Conservation (phyloP, 1,139 yeast genomes). For the Taphrina communis region DNA sequence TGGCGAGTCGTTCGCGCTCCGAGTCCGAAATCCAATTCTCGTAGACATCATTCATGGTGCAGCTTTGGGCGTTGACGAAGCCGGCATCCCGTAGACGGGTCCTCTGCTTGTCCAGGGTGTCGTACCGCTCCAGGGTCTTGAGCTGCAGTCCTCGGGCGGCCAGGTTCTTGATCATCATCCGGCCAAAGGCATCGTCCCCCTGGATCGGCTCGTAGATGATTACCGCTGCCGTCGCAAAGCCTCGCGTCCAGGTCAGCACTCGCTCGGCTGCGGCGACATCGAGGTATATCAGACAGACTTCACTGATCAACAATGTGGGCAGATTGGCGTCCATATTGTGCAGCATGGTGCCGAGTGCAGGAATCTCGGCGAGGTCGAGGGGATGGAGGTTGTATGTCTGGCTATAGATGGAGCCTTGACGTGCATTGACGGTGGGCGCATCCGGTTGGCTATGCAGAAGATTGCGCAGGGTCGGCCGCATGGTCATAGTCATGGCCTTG, state of each 20-base stretch:
- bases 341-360: background rate
- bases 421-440: slow-evolving; percentile 21
- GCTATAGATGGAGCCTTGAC: slow-evolving; percentile 29
- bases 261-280: slow-evolving; percentile 62
- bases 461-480: slow-evolving; percentile 35
- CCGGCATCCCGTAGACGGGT: slow-evolving; percentile 50
- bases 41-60: slow-evolving; percentile 66
- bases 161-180: slow-evolving; percentile 78
- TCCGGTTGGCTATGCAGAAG: slow-evolving; percentile 9
- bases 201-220: slow-evolving; percentile 83
- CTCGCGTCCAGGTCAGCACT: slow-evolving; percentile 55
- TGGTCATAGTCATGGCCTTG: slow-evolving; percentile 63
- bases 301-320: slow-evolving; percentile 81
- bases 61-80: slow-evolving; percentile 52
- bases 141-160: slow-evolving; percentile 70
- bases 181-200: slow-evolving; percentile 74
- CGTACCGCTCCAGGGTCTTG: slow-evolving; percentile 63
- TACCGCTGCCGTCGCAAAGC: slow-evolving; percentile 42
- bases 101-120: slow-evolving; percentile 59
- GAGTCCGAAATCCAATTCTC: slow-evolving; percentile 61
- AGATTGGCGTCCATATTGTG: slow-evolving; percentile 52
- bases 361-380: slow-evolving; percentile 23
- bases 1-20: slow-evolving; percentile 56
- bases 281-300: slow-evolving; percentile 87
- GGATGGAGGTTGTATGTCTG: slow-evolving; percentile 28